phyloP scores from a whole-genome alignment of 495 filamentous ascomycete genomes.

The Neurospora terricola region DNA sequence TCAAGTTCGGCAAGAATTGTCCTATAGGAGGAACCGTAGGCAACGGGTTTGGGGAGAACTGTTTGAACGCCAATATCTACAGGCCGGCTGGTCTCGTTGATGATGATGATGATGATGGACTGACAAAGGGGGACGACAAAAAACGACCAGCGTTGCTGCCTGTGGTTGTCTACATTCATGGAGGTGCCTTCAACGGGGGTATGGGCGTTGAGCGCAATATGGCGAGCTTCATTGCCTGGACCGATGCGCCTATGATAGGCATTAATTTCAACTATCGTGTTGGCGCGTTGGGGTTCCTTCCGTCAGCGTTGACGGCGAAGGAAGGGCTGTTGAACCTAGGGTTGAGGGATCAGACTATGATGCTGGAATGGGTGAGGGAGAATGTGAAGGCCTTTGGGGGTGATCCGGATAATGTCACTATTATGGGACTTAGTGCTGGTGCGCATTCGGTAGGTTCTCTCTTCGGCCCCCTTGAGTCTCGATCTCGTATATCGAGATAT shows the following conservation, averaged over 20 bases:
- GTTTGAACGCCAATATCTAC: constrained; percentile 42
- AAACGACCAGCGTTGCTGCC: constrained; percentile 34
- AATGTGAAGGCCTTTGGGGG: constrained; percentile 55
- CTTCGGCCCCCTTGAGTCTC: background rate
- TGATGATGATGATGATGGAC: constrained; percentile 9
- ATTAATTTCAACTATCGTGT: constrained; percentile 63
- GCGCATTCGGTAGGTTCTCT: constrained; percentile 45
- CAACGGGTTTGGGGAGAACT: constrained; percentile 35
- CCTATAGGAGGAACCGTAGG: constrained; percentile 20
- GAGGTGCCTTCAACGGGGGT: constrained; percentile 44
- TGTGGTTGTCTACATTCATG: constrained; percentile 49
- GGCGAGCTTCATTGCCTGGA: constrained; percentile 45
- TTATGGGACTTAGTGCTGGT: constrained; percentile 59
- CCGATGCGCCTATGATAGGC: constrained; percentile 41
- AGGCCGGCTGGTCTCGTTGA: constrained; percentile 26
- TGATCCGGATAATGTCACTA: constrained; percentile 50
- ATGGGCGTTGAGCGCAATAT: constrained; percentile 33
- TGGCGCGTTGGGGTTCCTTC: constrained; percentile 57
- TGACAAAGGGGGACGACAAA: constrained; percentile 1
- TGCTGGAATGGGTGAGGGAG: constrained; percentile 55
- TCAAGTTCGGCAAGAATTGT: constrained; percentile 33
- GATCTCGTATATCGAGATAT: background rate
- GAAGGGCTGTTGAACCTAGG: constrained; percentile 55
- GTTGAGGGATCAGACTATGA: constrained; percentile 55
- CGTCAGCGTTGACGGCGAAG: constrained; percentile 41